Evolutionary conservation across 768 basidiomycete species (phyloP), one percentile per base, ranked within the genome.

Genomic region (Phaeotremella fagi): DNA sequence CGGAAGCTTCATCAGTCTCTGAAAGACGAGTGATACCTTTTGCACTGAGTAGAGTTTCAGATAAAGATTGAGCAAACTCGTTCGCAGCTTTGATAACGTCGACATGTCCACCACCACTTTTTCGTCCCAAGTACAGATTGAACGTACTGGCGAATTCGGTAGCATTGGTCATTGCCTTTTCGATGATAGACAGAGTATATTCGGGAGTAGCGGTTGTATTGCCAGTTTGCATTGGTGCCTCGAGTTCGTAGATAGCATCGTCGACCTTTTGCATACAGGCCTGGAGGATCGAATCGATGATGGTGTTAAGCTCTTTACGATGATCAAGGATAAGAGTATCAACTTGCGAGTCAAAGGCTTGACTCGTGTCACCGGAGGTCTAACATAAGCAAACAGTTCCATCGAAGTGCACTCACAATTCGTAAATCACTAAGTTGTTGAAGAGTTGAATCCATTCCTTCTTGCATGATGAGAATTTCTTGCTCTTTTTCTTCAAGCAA

Each of bases 81-180:
- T 97, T 97, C 55, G 94, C 90, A 45, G 86, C 84, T 76, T 95
- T 95, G 79, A 99, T 98, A 51, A 98, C 95, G 46, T 95, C 90
- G 57, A 99, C 95, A 70, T 97, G 84, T 48, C 95, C 89, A 7
- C 92, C 95, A 27, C 94, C 94, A 38, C 78, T 78, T 60, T 94
- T 90, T 29, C 69, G 69, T 55, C 84, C 81, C 20, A 98, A 81
- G 75, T 88, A 89, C 9, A 95, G 82, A 71, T 90, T 90, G 78
- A 90, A 98, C 52, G 90, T 80, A 16, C 87, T 88, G 9, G 94
- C 95, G 67, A 99, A 98, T 68, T 99, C 94, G 43, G 85, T 97
- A 15, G 92, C 90, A 64, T 87, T 94, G 73, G 88, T 92, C 71
- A 86, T 78, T 1, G 90, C 86, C 77, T 97, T 97, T 75, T 99